Percentiles rank a stretch among this genome's conserved stretches.
Conservation (phyloP, 1,284 basidiomycete species). For the Pterulicium gracile region DNA sequence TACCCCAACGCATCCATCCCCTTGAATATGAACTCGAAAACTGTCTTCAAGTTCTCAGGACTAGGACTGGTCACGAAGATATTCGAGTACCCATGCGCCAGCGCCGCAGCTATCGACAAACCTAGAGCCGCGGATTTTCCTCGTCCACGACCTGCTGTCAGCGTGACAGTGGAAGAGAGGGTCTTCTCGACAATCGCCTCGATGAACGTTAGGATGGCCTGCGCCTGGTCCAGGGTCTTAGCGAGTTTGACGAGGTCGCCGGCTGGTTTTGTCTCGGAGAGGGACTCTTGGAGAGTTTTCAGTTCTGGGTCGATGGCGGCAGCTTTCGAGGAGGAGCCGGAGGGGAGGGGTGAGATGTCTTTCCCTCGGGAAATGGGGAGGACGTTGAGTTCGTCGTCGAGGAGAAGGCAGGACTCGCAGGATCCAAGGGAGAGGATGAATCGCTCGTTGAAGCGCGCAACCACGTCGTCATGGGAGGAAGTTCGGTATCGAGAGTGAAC, state of each 20-base stretch:
- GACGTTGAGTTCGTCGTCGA: constrained; percentile 98
- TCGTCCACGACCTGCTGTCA: constrained; percentile 91
- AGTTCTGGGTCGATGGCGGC: constrained; percentile 55
- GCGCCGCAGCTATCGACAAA: constrained; percentile 85
- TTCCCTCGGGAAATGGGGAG: constrained; percentile 95
- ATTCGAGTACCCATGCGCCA: constrained; percentile 94
- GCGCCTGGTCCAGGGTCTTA: constrained; percentile 89
- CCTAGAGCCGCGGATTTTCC: constrained; percentile 97
- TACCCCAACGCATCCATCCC: constrained; percentile 92
- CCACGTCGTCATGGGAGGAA: constrained; percentile 80
- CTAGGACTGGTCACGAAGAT: constrained; percentile 98
- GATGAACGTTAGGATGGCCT: constrained; percentile 86
- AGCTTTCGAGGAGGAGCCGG: constrained; percentile 28
- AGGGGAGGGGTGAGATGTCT: constrained; percentile 66
- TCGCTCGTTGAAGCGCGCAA: constrained; percentile 96
- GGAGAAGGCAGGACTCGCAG: constrained; percentile 83
- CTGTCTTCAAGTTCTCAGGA: constrained; percentile 94
- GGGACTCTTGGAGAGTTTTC: constrained; percentile 69
- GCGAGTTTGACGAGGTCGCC: constrained; percentile 89
- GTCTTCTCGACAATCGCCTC: constrained; percentile 91
- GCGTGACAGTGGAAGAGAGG: constrained; percentile 87
- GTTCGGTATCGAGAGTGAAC: constrained; percentile 92
- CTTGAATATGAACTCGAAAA: constrained; percentile 99
- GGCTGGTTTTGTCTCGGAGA: constrained; percentile 81
- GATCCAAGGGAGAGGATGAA: constrained; percentile 93